Evolutionary conservation across 2,329 filamentous ascomycete species (phyloP), one percentile per base, ranked within the genome.

Genomic region (Aspergillus carbonarius): DNA sequence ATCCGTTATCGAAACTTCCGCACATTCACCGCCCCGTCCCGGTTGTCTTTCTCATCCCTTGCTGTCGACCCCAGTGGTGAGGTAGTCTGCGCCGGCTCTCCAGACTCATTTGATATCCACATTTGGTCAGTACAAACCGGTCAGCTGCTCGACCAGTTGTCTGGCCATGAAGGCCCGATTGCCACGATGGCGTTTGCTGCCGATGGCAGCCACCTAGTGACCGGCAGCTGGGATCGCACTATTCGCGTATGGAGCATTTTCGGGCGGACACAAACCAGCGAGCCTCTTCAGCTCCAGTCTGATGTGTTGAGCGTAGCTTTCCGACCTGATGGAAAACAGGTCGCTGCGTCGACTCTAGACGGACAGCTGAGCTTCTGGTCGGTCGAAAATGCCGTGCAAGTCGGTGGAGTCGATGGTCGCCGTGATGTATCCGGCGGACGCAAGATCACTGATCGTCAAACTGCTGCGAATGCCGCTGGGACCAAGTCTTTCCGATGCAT

Each of bases 71-170:
- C 95, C 0, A 96, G 92, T 63, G 95, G 95, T 54, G 96, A 99
- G 75, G 91, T 99, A 8, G 90, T 99, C 3, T 96, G 93, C 60
- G 95, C 95, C 9, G 95, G 93, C 2, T 98, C 93, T 1, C 83
- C 96, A 15, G 95, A 99, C 74, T 96, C 93, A 4, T 98, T 97
- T 65, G 93, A 98, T 70, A 91, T 99, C 53, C 93, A 99, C 76
- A 90, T 99, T 62, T 99, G 95, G 95, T 97, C 92, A 5, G 96
- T 99, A 4, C 95, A 99, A 72, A 99, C 93, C 0, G 95, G 95
- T 2, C 95, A 99, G 74, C 82, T 99, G 17, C 85, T 99, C 5
- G 95, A 99, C 72, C 89, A 89, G 65, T 81, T 99, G 23, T 85
- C 93, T 6, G 96, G 95, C 1, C 95, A 99, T 67, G 93, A 99